These are phyloP conservation scores for Daldinia sp. DNA, from an alignment of 2,329 filamentous ascomycete genomes.

Conservation along the genomic window DNA sequence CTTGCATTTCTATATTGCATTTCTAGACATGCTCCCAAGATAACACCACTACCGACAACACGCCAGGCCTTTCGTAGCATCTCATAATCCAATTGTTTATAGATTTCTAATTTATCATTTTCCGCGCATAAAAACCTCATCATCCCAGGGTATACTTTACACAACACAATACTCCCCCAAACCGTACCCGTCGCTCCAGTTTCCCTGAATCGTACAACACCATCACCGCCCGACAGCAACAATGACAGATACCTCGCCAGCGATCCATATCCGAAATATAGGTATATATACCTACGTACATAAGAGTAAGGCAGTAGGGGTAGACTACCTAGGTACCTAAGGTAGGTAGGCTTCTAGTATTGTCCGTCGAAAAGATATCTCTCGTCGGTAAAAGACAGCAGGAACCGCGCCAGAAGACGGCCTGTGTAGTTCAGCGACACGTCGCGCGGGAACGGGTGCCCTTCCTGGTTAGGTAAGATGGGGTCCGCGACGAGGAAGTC, in stretches of 20 bases:
- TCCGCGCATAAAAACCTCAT: slow-evolving; percentile 8
- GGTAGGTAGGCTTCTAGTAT: no score
- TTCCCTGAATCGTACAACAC: neutral
- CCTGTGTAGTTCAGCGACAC: slow-evolving; percentile 61
- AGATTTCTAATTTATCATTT: neutral
- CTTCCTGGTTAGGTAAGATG: slow-evolving; percentile 55
- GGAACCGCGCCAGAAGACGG: slow-evolving; percentile 61
- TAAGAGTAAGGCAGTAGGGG: neutral
- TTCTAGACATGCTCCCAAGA: neutral
- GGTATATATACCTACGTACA: neutral
- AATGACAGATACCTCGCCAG: neutral
- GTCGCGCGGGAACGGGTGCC: slow-evolving; percentile 57
- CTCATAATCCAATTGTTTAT: neutral
- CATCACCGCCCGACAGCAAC: no score
- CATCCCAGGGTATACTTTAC: slow-evolving; percentile 18
- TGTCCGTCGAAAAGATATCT: slow-evolving; percentile 55
- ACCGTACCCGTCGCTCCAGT: neutral
- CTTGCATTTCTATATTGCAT: no score
- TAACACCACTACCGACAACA: neutral
- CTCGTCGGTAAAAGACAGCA: slow-evolving; percentile 63
- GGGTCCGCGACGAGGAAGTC: slow-evolving; percentile 57
- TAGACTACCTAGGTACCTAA: no score
- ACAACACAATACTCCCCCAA: neutral
- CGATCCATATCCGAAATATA: neutral
- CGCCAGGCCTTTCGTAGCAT: neutral